These are phyloP conservation scores for Aspergillus clavatus DNA, from an alignment of 2,329 filamentous ascomycete genomes.

Conservation along the genomic window DNA sequence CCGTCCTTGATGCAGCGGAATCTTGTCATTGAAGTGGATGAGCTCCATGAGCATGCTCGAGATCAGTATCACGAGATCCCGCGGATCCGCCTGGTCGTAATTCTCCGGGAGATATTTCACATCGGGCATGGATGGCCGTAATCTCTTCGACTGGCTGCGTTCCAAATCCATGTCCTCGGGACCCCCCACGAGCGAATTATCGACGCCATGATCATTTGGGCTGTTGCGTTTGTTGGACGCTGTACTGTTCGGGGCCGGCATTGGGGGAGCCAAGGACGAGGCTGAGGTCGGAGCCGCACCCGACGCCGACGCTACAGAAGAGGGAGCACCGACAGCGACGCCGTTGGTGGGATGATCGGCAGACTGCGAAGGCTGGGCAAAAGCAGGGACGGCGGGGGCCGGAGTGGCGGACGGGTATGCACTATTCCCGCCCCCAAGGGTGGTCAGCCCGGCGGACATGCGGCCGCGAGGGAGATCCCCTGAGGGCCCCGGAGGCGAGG, in stretches of 20 bases:
- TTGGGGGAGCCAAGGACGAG: conserved; percentile 20
- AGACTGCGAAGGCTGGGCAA: conserved; percentile 6
- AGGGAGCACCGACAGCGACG: conserved; percentile 11
- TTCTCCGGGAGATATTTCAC: conserved; percentile 56
- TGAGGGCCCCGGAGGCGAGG: conserved; percentile 28
- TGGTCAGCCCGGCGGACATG: conserved; percentile 31
- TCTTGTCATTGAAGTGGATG: conserved; percentile 84
- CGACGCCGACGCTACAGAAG: conserved; percentile 14
- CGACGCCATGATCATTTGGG: conserved; percentile 21
- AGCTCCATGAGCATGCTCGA: conserved; percentile 94
- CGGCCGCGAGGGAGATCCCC: conserved; percentile 32
- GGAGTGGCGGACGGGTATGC: conserved; percentile 17
- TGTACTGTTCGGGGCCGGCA: conserved; percentile 26
- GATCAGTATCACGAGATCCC: conserved; percentile 85
- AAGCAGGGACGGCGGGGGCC: conserved; percentile 13
- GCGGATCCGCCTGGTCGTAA: conserved; percentile 77
- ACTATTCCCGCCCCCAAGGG: conserved; percentile 29
- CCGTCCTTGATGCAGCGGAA: conserved; percentile 77
- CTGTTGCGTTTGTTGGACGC: conserved; percentile 35
- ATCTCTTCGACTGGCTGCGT: conserved; percentile 42
- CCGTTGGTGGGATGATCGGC: conserved; percentile 9
- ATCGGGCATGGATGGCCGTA: conserved; percentile 41
- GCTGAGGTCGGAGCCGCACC: conserved; percentile 15
- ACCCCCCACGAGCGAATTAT: conserved; percentile 19
- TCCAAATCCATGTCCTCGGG: conserved; percentile 22